phyloP scores from a whole-genome alignment of 73 alveolate genomes.

The Breviolum minutum region DNA sequence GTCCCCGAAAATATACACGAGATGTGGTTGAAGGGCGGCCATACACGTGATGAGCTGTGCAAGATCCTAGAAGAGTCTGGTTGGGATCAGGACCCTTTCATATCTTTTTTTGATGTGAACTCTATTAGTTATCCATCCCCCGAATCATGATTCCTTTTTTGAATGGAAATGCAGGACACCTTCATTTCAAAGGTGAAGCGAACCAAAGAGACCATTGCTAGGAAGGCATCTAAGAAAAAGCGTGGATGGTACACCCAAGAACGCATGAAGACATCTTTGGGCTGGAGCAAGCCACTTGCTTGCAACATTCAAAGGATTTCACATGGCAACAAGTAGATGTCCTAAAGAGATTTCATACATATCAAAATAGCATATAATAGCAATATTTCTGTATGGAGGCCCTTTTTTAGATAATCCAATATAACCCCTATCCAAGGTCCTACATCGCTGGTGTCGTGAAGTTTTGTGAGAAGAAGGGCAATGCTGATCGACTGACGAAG shows the following conservation, averaged over 20 bases:
- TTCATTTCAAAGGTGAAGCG: background rate
- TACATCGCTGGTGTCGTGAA: background rate
- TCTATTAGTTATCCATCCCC: background rate
- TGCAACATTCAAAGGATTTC: background rate
- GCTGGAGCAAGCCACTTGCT: conserved; percentile 21
- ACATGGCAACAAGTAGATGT: background rate
- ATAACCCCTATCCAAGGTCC: background rate
- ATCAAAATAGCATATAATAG: background rate
- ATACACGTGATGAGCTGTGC: background rate
- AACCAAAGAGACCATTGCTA: background rate
- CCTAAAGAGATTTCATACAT: background rate
- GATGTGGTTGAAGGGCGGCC: background rate
- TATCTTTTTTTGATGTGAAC: too few relatives aligned
- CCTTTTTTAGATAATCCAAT: background rate
- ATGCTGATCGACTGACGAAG: background rate
- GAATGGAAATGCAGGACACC: background rate
- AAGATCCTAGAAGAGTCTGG: background rate
- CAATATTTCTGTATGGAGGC: background rate
- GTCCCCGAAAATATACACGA: background rate
- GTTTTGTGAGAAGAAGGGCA: conserved; percentile 7
- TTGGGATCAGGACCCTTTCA: background rate
- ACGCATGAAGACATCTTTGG: background rate
- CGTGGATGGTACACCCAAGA: conserved; percentile 13
- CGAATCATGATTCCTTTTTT: background rate
- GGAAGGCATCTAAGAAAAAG: background rate